These are phyloP conservation scores for Corylus avellana DNA, from an alignment of 306 rosid species.

Conservation along the genomic window DNA sequence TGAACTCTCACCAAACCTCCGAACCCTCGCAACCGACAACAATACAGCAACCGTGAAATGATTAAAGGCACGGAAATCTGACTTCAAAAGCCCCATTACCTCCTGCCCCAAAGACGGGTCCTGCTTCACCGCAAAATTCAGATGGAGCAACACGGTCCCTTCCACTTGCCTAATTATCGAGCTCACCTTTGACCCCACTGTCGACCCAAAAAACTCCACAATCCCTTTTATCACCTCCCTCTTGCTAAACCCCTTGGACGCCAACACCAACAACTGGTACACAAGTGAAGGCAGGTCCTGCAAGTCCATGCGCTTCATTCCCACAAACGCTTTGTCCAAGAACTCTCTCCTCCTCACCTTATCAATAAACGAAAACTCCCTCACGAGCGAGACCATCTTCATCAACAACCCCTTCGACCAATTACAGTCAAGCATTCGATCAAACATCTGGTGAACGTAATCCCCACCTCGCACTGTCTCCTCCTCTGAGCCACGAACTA, in stretches of 20 bases:
- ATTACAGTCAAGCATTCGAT: constrained; percentile 23
- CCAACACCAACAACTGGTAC: constrained; percentile 43
- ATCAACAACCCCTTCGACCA: constrained; percentile 43
- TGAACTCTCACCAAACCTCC: constrained; percentile 36
- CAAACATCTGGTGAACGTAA: constrained; percentile 11
- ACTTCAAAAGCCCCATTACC: constrained; percentile 38
- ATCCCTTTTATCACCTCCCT: constrained; percentile 42
- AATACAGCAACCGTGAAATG: constrained; percentile 43
- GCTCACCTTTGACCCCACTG: constrained; percentile 27
- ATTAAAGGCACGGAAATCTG: constrained; percentile 39
- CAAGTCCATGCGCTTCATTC: constrained; percentile 34
- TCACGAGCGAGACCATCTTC: constrained; percentile 37
- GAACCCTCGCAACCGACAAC: constrained; percentile 35
- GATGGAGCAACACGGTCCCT: constrained; percentile 46
- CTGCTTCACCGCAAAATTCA: constrained; percentile 46
- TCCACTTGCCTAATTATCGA: constrained; percentile 44
- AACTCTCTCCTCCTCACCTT: constrained; percentile 35
- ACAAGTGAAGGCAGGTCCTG: constrained; percentile 50
- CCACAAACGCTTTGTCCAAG: constrained; percentile 33
- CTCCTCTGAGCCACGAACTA: constrained; percentile 10
- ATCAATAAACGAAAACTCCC: constrained; percentile 34
- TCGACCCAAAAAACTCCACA: constrained; percentile 41
- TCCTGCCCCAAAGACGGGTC: constrained; percentile 42
- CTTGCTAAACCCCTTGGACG: constrained; percentile 43
- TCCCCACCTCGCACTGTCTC: constrained; percentile 11